Base-by-base conservation (phyloP, 2,329 filamentous ascomycete species). In the Penicillium palitans region DNA sequence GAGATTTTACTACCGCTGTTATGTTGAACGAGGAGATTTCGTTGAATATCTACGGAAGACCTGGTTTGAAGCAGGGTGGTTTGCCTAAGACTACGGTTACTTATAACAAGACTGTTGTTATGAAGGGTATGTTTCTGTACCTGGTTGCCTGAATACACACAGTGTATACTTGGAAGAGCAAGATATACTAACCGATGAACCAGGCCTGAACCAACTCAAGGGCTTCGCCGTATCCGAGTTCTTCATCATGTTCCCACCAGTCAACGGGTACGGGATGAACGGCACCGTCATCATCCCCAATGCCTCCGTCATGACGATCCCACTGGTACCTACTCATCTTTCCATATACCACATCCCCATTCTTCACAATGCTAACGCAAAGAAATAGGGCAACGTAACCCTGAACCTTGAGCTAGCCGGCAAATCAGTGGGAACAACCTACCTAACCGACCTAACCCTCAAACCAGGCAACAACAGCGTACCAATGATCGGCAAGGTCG, bases 241-340 rank as follows among this genome's bases (percentile, higher is more conserved):
- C 66, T 73, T 74, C 37, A 76, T 85, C 63, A 71, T 81, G 56
- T 67, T 73, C 9, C 71, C 70, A 33, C 57, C 69, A 1, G 57
- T 72, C 27, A 79, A 83, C 61, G 79, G 79, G 46, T 77, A 78
- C 57, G 87, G 86, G 70, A 77, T 85, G 65, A 68, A 79, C 24
- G 85, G 83, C 64, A 78, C 74, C 13, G 80, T 84, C 47, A 76
- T 70, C 60, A 84, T 88, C 50, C 84, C 84, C 59, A 88, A 87
- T 68, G 84, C 84, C 0, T 83, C 83, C 2, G 77, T 84, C 55
- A 75, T 86, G 72, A 84, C 80, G 5, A 72, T 87, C 56, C 72
- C 76, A 44, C 76, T 87, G 77, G 76, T 78, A 72, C 27, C 10
- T 17, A 25, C 10, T 12, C 12, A 13, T n/a, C 15, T 47, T 61